Percentiles rank a stretch among this genome's conserved stretches.
phyloP scores from a whole-genome alignment of 768 basidiomycete genomes.

The Artomyces pyxidatus region DNA sequence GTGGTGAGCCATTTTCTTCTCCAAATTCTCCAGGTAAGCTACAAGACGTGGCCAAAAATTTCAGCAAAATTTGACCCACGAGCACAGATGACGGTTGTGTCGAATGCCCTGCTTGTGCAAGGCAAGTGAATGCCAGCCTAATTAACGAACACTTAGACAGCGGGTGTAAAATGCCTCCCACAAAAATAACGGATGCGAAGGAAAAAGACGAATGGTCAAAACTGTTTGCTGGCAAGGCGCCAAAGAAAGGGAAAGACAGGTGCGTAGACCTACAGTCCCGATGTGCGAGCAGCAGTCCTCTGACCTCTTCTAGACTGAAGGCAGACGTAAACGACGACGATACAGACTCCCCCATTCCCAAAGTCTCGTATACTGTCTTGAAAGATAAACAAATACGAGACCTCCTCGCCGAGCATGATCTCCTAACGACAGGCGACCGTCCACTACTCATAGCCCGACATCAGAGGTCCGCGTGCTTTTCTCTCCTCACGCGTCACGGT shows the following conservation, averaged over 20 bases:
- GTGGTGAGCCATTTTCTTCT: too few relatives aligned
- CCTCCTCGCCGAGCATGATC: constrained; percentile 15
- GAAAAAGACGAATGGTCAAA: constrained; percentile 16
- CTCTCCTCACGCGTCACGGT: not conserved
- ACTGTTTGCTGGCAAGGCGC: constrained; percentile 6
- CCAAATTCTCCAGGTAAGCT: too few relatives aligned
- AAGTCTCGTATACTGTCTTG: constrained; percentile 19
- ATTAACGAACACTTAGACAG: constrained; percentile 30
- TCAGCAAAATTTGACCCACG: too few relatives aligned
- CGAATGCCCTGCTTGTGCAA: constrained; percentile 6
- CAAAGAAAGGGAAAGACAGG: constrained; percentile 11
- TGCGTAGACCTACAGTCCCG: too few relatives aligned
- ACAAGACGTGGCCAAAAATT: too few relatives aligned
- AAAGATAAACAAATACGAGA: constrained; percentile 18
- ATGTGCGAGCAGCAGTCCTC: too few relatives aligned
- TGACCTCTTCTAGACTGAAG: too few relatives aligned
- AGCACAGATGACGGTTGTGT: not conserved
- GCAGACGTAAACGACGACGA: not conserved
- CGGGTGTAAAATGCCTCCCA: constrained; percentile 19
- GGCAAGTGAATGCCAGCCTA: constrained; percentile 18
- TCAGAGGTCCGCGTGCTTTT: constrained; percentile 14
- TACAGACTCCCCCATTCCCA: constrained; percentile 10
- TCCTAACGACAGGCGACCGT: constrained; percentile 18
- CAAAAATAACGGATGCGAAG: not conserved
- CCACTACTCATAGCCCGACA: constrained; percentile 18